Conservation (phyloP, 208 protist genomes). For the Acanthamoeba lenticulata region DNA sequence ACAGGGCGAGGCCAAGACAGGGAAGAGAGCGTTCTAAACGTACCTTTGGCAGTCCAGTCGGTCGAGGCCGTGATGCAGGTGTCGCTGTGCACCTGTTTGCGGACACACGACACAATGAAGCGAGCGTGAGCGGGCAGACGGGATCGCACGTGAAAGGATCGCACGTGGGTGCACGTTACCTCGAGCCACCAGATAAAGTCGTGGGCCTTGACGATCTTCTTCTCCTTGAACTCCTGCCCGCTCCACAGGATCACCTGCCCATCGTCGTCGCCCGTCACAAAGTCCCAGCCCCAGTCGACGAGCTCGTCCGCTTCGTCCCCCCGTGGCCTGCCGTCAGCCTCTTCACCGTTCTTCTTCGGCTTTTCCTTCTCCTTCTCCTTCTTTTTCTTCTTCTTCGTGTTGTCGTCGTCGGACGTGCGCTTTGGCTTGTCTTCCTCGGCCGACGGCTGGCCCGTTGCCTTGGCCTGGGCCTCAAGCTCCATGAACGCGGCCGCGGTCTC, state of each 20-base stretch:
- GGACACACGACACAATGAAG: not conserved
- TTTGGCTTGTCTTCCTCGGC: too few relatives aligned
- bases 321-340: not conserved
- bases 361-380: not conserved
- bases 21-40: not conserved
- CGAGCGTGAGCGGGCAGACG: not conserved
- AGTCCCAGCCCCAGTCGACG: constrained; percentile 60
- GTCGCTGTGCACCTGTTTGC: not conserved
- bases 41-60: constrained; percentile 33
- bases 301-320: not conserved
- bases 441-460: too few relatives aligned
- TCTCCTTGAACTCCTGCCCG: not conserved
- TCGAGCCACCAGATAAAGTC: constrained; percentile 36
- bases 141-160: not conserved
- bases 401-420: too few relatives aligned
- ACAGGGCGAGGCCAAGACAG: not conserved
- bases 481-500: too few relatives aligned
- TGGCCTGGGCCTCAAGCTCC: too few relatives aligned
- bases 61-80: constrained; percentile 33
- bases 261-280: constrained; percentile 38
- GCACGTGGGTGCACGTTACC: too few relatives aligned
- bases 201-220: not conserved
- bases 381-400: not conserved
- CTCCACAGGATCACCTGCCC: constrained; percentile 34
- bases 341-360: not conserved